These are phyloP conservation scores for Inonotus obliquus DNA, from an alignment of 1,284 basidiomycete genomes.

Conservation along the genomic window DNA sequence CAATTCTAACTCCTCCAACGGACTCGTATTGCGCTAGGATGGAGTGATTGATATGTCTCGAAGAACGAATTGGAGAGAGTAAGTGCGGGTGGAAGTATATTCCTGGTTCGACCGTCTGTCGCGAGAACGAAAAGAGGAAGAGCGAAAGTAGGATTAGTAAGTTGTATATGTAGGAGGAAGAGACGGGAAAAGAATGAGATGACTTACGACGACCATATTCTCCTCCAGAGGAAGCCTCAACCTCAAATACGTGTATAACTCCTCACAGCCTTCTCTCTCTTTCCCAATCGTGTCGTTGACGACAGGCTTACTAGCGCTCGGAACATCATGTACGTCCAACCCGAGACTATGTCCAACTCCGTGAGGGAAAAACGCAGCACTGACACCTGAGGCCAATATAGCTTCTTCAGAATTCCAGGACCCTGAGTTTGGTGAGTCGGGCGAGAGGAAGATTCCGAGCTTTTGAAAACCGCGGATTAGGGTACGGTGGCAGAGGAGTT, in stretches of 20 bases:
- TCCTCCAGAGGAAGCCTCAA: conserved; percentile 65
- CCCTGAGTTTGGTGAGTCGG: conserved; percentile 39
- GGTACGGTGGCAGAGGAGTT: conserved; percentile 74
- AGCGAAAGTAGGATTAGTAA: too few relatives aligned
- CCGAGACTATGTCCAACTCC: conserved; percentile 87
- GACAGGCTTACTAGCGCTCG: conserved; percentile 63
- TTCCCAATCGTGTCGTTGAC: conserved; percentile 46
- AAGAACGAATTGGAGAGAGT: conserved; percentile 62
- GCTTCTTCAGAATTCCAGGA: conserved; percentile 59
- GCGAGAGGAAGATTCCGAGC: conserved; percentile 80
- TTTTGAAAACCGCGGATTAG: conserved; percentile 75
- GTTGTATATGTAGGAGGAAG: too few relatives aligned
- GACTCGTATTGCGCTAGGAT: conserved; percentile 68
- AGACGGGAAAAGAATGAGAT: too few relatives aligned
- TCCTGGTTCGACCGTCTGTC: conserved; percentile 82
- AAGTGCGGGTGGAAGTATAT: conserved; percentile 83
- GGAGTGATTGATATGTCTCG: conserved; percentile 65
- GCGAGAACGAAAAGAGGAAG: too few relatives aligned
- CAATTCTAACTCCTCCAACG: conserved; percentile 86
- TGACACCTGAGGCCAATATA: conserved; percentile 71
- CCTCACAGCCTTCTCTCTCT: conserved; percentile 46
- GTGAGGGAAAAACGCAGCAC: conserved; percentile 87
- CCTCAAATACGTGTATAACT: conserved; percentile 75
- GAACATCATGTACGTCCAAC: conserved; percentile 85
- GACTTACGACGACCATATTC: conserved; percentile 82